Conservation (phyloP, 805 yeast species). For the Myxozyma sirexii region DNA sequence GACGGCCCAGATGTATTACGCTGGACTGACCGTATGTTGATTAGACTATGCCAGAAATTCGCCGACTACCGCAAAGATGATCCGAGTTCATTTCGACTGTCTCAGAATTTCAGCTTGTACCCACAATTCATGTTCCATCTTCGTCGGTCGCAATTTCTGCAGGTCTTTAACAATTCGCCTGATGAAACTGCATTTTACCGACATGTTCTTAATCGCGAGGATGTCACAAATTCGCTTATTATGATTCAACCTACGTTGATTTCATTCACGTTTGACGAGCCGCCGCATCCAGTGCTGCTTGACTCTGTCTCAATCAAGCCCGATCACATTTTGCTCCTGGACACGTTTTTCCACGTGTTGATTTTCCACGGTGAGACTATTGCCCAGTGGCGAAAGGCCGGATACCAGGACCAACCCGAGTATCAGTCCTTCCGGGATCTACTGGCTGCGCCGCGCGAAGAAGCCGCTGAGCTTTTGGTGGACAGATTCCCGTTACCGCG, state of each 20-base stretch:
- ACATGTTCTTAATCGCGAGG: slow-evolving; percentile 88
- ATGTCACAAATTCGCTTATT: slow-evolving; percentile 85
- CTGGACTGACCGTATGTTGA: slow-evolving; percentile 92
- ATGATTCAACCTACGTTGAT: slow-evolving; percentile 98
- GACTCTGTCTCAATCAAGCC: slow-evolving; percentile 92
- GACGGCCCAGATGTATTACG: slow-evolving; percentile 91
- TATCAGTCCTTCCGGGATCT: slow-evolving; percentile 85
- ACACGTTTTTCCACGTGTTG: slow-evolving; percentile 94
- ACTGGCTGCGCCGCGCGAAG: slow-evolving; percentile 85
- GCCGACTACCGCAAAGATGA: slow-evolving; percentile 92
- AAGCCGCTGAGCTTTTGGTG: slow-evolving; percentile 86
- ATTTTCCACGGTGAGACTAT: slow-evolving; percentile 94
- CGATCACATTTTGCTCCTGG: slow-evolving; percentile 82
- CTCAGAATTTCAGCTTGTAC: slow-evolving; percentile 80
- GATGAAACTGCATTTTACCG: slow-evolving; percentile 98
- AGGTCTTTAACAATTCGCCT: slow-evolving; percentile 96
- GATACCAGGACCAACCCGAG: slow-evolving; percentile 89
- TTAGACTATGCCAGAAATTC: slow-evolving; percentile 86
- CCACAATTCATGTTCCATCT: slow-evolving; percentile 96
- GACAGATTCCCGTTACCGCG: slow-evolving; percentile 98
- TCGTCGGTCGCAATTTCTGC: slow-evolving; percentile 94
- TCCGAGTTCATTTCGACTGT: slow-evolving; percentile 75
- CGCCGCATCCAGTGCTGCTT: slow-evolving; percentile 85
- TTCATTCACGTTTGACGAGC: slow-evolving; percentile 78
- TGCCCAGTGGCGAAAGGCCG: slow-evolving; percentile 94